phyloP scores from a whole-genome alignment of 2,329 filamentous ascomycete species.

The Botryotinia calthae region DNA sequence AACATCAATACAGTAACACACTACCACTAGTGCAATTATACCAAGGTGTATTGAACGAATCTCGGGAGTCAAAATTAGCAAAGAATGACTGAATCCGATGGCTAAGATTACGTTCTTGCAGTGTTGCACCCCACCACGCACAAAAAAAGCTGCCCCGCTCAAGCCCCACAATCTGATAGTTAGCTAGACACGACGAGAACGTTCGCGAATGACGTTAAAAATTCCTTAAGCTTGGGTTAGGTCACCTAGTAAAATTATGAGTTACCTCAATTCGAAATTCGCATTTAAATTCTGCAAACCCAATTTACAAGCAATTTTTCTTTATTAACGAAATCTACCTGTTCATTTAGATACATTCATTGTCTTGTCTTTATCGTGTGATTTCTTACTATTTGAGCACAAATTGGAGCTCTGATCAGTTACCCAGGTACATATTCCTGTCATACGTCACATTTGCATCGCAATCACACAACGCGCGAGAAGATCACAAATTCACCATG shows the following conservation, averaged over 20 bases:
- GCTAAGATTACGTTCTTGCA: background rate
- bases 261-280: background rate
- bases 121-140: background rate
- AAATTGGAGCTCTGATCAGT: background rate
- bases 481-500: background rate
- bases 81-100: background rate
- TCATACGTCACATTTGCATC: background rate
- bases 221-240: background rate
- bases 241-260: background rate
- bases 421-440: background rate
- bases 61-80: conserved; percentile 3
- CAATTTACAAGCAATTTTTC: background rate
- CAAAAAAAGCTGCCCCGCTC: background rate
- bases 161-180: background rate
- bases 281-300: background rate
- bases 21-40: background rate
- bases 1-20: background rate
- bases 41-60: background rate
- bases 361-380: background rate
- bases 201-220: background rate
- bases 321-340: too few species aligned
- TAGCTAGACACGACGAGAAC: conserved; percentile 6
- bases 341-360: background rate
- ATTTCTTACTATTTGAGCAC: background rate
- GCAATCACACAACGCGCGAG: background rate